Conservation (phyloP, 805 yeast genomes). For the Teunomyces tritomae region DNA sequence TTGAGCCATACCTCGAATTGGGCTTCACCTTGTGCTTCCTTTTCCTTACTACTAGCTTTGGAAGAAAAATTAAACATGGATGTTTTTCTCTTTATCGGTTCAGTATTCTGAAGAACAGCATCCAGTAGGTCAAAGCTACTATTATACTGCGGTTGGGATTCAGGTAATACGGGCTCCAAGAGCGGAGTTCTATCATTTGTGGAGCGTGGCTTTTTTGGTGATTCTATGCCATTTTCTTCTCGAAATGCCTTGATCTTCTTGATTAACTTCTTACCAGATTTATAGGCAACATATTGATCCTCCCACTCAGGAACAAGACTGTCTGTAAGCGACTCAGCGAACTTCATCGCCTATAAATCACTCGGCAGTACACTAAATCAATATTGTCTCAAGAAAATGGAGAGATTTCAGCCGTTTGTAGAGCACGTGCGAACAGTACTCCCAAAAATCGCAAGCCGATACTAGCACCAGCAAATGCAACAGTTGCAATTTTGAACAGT, state of each 20-base stretch:
- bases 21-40: constrained; percentile 31
- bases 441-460: not conserved
- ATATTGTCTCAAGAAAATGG: not conserved
- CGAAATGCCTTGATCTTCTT: constrained; percentile 28
- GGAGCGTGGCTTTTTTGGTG: not conserved
- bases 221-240: not conserved
- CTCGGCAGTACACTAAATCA: not conserved
- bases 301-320: constrained; percentile 87
- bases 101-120: not conserved
- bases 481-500: too few species aligned
- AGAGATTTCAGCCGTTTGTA: not conserved
- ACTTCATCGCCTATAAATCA: constrained; percentile 48
- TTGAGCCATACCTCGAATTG: constrained; percentile 71
- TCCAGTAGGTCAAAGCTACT: not conserved
- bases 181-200: constrained; percentile 5
- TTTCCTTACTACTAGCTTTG: constrained; percentile 16
- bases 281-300: constrained; percentile 73
- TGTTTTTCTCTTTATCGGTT: constrained; percentile 7
- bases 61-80: constrained; percentile 23
- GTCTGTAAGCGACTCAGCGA: constrained; percentile 63
- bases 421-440: not conserved
- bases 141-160: not conserved
- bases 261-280: constrained; percentile 54
- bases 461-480: too few species aligned
- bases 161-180: not conserved